Conservation (phyloP, 2,329 filamentous ascomycete species). For the Intubia oerlemansii region DNA sequence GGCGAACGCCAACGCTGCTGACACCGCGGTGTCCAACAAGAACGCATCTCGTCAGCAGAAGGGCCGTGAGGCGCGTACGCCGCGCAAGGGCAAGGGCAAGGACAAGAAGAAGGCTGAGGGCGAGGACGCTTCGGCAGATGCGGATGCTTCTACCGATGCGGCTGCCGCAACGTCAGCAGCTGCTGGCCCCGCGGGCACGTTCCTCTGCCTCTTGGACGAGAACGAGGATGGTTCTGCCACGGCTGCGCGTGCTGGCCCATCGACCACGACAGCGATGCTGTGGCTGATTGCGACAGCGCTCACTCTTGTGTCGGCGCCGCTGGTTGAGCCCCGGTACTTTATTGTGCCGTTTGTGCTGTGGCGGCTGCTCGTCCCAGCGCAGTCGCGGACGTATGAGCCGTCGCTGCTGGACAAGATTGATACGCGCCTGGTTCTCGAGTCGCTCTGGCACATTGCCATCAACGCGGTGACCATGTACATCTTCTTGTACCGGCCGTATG, state of each 20-base stretch:
- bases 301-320: constrained; percentile 67
- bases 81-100: constrained; percentile 1
- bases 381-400: neutral
- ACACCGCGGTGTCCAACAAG: too few relatives aligned
- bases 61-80: too few relatives aligned
- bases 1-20: too few relatives aligned
- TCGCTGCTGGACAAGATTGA: constrained; percentile 14
- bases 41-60: too few relatives aligned
- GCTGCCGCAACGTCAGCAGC: neutral
- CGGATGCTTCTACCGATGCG: neutral
- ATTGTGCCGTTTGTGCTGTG: constrained; percentile 91
- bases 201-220: constrained; percentile 7
- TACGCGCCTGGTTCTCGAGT: constrained; percentile 36
- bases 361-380: constrained; percentile 52
- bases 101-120: neutral
- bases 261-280: constrained; percentile 30
- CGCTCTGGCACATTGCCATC: constrained; percentile 43
- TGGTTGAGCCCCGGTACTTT: constrained; percentile 92
- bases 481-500: constrained; percentile 47
- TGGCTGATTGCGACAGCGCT: constrained; percentile 49
- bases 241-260: constrained; percentile 12
- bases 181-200: neutral
- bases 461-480: constrained; percentile 47
- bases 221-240: constrained; percentile 10
- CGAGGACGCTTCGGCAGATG: neutral